Percentiles rank a stretch among this genome's conserved stretches.
Evolutionary conservation across 306 rosid species (phyloP).

Genomic region (Ormosia emarginata): DNA sequence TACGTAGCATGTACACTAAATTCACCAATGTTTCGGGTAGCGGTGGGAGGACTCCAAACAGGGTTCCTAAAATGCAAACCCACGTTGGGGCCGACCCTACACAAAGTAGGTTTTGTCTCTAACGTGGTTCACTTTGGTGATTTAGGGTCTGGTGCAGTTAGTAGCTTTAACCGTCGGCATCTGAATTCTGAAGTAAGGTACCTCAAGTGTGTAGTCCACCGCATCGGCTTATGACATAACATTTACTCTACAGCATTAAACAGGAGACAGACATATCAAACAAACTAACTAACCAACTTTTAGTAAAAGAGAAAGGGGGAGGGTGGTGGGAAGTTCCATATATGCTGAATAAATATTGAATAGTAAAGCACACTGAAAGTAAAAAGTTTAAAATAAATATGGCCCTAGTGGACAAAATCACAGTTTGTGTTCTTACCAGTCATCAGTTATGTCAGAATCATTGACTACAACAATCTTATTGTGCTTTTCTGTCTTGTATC

Average conservation of each 20-base stretch:
- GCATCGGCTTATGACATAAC: conserved; percentile 7
- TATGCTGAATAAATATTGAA: background rate
- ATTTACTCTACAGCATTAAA: conserved; percentile 9
- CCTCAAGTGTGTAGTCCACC: conserved; percentile 2
- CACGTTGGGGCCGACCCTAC: background rate
- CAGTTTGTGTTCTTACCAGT: conserved; percentile 25
- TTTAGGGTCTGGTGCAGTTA: conserved; percentile 6
- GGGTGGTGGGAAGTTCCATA: background rate
- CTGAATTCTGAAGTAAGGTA: conserved; percentile 5
- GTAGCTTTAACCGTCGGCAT: conserved; percentile 17
- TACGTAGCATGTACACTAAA: background rate
- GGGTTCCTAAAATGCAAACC: background rate
- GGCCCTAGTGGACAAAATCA: background rate
- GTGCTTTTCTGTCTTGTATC: conserved; percentile 43
- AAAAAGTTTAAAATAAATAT: background rate
- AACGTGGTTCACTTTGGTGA: conserved; percentile 14
- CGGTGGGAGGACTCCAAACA: background rate
- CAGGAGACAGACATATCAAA: background rate
- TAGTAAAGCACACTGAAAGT: background rate
- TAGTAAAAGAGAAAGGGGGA: background rate
- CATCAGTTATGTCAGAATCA: conserved; percentile 7
- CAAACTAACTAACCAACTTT: background rate
- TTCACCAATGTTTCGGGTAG: background rate
- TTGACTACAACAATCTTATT: conserved; percentile 30
- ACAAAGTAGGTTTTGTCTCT: background rate